Percentiles rank a stretch among this genome's conserved stretches.
These are phyloP conservation scores for Neurospora sp. DNA, from an alignment of 495 filamentous ascomycete genomes.

Conservation along the genomic window DNA sequence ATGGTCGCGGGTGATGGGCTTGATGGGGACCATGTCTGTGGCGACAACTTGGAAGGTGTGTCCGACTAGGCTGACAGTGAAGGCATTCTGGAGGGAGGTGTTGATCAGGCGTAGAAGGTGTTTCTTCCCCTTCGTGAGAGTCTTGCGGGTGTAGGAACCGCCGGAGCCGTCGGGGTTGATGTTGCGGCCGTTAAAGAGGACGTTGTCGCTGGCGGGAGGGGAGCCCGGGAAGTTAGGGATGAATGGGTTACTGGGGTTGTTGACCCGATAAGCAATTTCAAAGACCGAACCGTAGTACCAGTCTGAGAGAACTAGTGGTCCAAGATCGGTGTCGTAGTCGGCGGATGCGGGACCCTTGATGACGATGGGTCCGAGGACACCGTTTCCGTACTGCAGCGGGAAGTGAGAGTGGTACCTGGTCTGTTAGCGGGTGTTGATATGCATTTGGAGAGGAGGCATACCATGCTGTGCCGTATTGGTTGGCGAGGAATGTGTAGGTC, in stretches of 20 bases:
- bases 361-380: constrained; percentile 38
- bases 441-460: neutral
- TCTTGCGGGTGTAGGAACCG: constrained; percentile 19
- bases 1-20: constrained; percentile 29
- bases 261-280: constrained; percentile 9
- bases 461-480: constrained; percentile 36
- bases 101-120: constrained; percentile 46
- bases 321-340: constrained; percentile 44
- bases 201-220: constrained; percentile 19
- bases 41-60: constrained; percentile 41
- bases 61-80: constrained; percentile 29
- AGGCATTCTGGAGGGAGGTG: constrained; percentile 26
- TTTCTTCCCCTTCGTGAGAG: constrained; percentile 28
- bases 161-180: constrained; percentile 23
- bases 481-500: constrained; percentile 40
- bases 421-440: neutral
- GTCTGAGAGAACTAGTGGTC: constrained; percentile 32
- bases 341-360: constrained; percentile 44
- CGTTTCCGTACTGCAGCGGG: constrained; percentile 42
- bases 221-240: constrained; percentile 23
- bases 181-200: constrained; percentile 32
- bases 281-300: constrained; percentile 29
- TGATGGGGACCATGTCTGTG: constrained; percentile 38
- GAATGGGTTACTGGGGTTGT: constrained; percentile 16
- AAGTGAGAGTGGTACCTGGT: constrained; percentile 47